A percentile compares a stretch with the other conserved stretches of the same genome.
Conservation (phyloP, 495 filamentous ascomycete genomes). For the Penicillium herquei region DNA sequence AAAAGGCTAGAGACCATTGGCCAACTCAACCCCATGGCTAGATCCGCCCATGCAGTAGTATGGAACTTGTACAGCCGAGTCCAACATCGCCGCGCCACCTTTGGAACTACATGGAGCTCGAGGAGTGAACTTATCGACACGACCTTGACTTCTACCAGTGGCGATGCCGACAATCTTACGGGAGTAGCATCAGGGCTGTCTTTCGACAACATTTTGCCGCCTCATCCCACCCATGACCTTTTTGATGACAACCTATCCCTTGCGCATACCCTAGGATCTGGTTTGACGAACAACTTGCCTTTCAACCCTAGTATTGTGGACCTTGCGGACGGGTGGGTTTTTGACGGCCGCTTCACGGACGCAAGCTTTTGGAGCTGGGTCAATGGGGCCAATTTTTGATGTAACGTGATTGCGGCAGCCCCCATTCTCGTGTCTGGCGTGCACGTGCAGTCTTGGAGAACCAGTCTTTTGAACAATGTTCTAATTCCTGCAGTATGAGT, state of each 20-base stretch:
- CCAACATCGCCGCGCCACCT: conserved; percentile 7
- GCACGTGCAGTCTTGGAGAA: no score
- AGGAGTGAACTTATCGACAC: conserved; percentile 5
- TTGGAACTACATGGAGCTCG: conserved; percentile 7
- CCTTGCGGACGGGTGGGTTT: conserved; percentile 27
- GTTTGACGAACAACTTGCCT: conserved; percentile 15
- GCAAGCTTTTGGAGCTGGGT: no score
- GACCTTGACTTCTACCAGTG: not conserved
- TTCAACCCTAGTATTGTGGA: conserved; percentile 15
- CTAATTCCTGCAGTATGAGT: no score
- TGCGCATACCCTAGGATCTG: conserved; percentile 17
- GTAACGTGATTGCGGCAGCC: no score
- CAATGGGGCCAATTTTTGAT: no score
- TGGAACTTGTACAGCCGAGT: conserved; percentile 12
- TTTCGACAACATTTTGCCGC: conserved; percentile 49
- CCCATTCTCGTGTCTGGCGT: no score
- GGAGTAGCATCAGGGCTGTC: conserved; percentile 10
- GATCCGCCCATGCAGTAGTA: conserved; percentile 50
- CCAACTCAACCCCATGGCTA: conserved; percentile 49
- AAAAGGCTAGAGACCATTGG: conserved; percentile 52
- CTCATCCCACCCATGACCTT: conserved; percentile 53
- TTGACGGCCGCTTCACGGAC: conserved; percentile 50
- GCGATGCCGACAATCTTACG: conserved; percentile 11
- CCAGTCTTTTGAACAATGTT: no score
- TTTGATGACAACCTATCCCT: conserved; percentile 48